Percentiles rank a stretch among this genome's conserved stretches.
Conservation (phyloP, 1,284 basidiomycete species). For the Phlebopus sp. region DNA sequence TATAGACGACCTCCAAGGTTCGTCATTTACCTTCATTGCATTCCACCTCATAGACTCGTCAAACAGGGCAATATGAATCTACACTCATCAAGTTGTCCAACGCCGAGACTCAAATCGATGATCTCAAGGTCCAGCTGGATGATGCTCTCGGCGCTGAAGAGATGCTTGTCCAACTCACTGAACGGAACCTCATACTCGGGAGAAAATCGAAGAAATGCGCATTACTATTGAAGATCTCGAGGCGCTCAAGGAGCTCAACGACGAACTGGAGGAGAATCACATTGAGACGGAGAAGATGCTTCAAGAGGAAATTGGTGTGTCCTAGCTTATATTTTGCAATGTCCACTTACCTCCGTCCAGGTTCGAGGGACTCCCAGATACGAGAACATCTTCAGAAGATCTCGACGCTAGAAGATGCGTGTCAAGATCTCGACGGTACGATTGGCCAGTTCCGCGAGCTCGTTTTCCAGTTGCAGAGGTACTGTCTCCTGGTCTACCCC, state of each 20-base stretch:
- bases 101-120: constrained; percentile 88
- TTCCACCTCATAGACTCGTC: constrained; percentile 12
- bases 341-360: constrained; percentile 37
- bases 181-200: constrained; percentile 88
- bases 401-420: constrained; percentile 69
- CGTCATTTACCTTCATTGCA: constrained; percentile 12
- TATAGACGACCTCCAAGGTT: constrained; percentile 70
- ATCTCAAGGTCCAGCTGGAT: constrained; percentile 92
- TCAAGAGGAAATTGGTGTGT: constrained; percentile 83
- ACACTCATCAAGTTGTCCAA: constrained; percentile 78
- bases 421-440: constrained; percentile 83
- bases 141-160: constrained; percentile 95
- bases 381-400: constrained; percentile 67
- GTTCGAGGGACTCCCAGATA: constrained; percentile 67
- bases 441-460: constrained; percentile 90
- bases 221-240: constrained; percentile 95
- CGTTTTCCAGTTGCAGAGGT: constrained; percentile 81
- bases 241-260: constrained; percentile 91
- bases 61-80: constrained; percentile 74
- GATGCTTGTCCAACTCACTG: constrained; percentile 93
- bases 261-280: constrained; percentile 97
- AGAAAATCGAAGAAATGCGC: constrained; percentile 98
- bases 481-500: constrained; percentile 18
- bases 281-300: constrained; percentile 91
- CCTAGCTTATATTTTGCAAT: not conserved